Evolutionary conservation across 805 yeast genomes (phyloP), one percentile per base, ranked within the genome.

Genomic region (Peterozyma toletana): DNA sequence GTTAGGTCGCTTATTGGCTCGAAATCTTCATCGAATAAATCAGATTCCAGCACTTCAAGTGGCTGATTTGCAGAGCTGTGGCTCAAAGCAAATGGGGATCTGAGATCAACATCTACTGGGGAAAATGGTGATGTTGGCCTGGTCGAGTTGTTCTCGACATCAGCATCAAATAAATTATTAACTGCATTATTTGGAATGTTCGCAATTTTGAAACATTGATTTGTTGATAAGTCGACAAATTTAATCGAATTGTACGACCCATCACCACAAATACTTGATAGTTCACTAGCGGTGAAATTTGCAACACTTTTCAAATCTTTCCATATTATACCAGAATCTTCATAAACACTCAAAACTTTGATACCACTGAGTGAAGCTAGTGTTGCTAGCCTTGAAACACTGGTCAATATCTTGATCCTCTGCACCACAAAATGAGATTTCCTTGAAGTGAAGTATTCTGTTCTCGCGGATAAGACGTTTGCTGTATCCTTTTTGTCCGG

Each of bases 351-450:
- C 9, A 62, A 18, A 1, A 45, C 38, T 16, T 40, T 41, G 14
- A 60, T 48, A 2, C 62, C 63, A 10, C 55, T 17, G 29, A 53
- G 49, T 2, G 53, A 54, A 11, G 57, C 44, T 66, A 64, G 62
- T 3, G 57, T 48, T 29, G 55, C 51, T n/a, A 62, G 37, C 42
- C 62, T 55, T 2, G 71, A 59, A 7, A 67, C 51, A 44, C 67
- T 70, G 5, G 63, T 56, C 17, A 65, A 48, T 14, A 71, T 48
- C 42, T 70, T 53, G 14, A 71, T 58, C 27, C 59, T 63, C 48
- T 73, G 78, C 3, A 68, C 60, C 1, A 73, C 70, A 37, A 63
- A 53, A 46, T 67, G 73, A 1, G 68, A 53, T 37, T 63, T 67
- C 33, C 63, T 58, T 29, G 61, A 63, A 4, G 67, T 61, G 2